Conservation (phyloP, 192 early-diverging fungal species). For the Geranomyces variabilis region DNA sequence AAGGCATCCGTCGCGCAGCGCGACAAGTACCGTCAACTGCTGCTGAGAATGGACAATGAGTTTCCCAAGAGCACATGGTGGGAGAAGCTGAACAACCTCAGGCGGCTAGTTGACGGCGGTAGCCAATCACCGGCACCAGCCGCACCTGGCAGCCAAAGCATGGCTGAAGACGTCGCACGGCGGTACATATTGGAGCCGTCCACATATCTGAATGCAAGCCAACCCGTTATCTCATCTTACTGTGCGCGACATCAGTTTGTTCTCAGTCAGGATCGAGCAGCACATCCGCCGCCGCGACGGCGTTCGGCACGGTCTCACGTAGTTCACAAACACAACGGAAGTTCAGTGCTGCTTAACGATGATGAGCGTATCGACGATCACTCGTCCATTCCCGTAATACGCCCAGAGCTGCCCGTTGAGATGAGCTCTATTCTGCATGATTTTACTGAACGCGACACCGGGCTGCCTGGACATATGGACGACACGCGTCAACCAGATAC, state of each 20-base stretch:
- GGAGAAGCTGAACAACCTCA: background rate
- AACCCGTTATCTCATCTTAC: background rate
- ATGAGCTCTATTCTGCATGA: constrained; percentile 6
- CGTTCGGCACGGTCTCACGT: too few relatives aligned
- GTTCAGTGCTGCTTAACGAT: too few relatives aligned
- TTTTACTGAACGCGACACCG: constrained; percentile 1
- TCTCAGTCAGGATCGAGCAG: background rate
- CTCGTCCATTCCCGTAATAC: background rate
- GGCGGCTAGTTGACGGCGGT: background rate
- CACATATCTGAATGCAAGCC: too few relatives aligned
- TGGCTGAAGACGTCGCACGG: too few relatives aligned
- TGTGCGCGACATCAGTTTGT: background rate
- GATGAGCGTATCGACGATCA: background rate
- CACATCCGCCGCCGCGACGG: too few relatives aligned
- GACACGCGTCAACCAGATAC: background rate
- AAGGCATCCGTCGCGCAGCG: background rate
- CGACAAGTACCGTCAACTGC: constrained; percentile 11
- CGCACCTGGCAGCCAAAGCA: too few relatives aligned
- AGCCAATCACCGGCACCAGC: too few relatives aligned
- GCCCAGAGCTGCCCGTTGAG: background rate
- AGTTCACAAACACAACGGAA: too few relatives aligned
- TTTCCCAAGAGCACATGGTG: constrained; percentile 1
- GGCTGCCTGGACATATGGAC: background rate
- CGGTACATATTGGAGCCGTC: too few relatives aligned
- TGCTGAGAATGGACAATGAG: constrained; percentile 7